phyloP scores from a whole-genome alignment of 208 protist genomes.

The Trypanosoma avium region DNA sequence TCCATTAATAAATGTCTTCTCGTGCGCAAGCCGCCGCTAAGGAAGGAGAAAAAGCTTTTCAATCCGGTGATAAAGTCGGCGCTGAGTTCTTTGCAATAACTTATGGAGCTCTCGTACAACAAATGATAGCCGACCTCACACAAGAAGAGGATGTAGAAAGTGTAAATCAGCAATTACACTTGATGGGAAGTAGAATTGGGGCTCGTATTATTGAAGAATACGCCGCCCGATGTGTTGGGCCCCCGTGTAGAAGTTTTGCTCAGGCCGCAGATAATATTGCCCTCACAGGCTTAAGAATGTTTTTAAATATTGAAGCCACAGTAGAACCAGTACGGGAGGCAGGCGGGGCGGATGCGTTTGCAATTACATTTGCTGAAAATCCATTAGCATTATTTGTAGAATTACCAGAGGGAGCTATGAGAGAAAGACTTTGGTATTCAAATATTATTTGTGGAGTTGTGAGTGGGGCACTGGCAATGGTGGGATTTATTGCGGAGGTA shows the following conservation, averaged over 20 bases:
- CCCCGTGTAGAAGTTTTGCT: slow-evolving; percentile 87
- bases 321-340: slow-evolving; percentile 82
- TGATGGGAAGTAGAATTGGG: slow-evolving; percentile 97
- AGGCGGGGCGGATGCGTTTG: slow-evolving; percentile 75
- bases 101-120: slow-evolving; percentile 96
- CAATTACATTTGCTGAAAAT: slow-evolving; percentile 95
- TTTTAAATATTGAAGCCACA: slow-evolving; percentile 91
- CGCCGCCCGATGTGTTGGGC: slow-evolving; percentile 82
- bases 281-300: slow-evolving; percentile 96
- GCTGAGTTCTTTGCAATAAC: slow-evolving; percentile 97
- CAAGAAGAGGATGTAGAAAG: slow-evolving; percentile 91
- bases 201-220: slow-evolving; percentile 97
- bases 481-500: slow-evolving; percentile 85
- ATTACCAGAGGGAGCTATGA: slow-evolving; percentile 91
- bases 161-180: slow-evolving; percentile 96
- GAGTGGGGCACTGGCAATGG: slow-evolving; percentile 93
- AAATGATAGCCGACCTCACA: slow-evolving; percentile 93
- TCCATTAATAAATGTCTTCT: slow-evolving; percentile 4
- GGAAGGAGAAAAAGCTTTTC: slow-evolving; percentile 71
- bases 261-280: slow-evolving; percentile 95
- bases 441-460: slow-evolving; percentile 98
- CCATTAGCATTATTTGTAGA: slow-evolving; percentile 97
- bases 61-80: slow-evolving; percentile 79
- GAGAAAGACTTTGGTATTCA: slow-evolving; percentile 91
- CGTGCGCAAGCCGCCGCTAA: slow-evolving; percentile 30